These are phyloP conservation scores for Ogataea populi-albae DNA, from an alignment of 805 yeast genomes.

Conservation along the genomic window DNA sequence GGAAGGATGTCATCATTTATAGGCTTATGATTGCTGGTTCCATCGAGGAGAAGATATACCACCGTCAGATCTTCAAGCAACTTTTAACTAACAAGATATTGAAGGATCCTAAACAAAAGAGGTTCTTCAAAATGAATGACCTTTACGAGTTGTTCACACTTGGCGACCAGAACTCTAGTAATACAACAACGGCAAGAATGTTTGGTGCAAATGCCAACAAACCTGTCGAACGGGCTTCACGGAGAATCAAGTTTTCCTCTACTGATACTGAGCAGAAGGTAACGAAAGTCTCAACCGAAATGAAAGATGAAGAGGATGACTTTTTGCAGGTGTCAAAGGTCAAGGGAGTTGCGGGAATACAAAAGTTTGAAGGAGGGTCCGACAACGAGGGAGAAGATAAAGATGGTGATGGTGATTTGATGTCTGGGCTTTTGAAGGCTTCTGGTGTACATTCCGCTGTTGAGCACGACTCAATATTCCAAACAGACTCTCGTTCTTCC, in stretches of 20 bases:
- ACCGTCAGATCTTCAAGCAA: conserved; percentile 94
- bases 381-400: conserved; percentile 35
- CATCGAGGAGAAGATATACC: conserved; percentile 95
- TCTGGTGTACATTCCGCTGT: conserved; percentile 71
- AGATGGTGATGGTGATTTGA: conserved; percentile 58
- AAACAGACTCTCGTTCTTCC: conserved; percentile 38
- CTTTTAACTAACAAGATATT: conserved; percentile 88
- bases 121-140: conserved; percentile 91
- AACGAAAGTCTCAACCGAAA: no score
- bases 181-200: conserved; percentile 66
- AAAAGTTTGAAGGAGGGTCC: conserved; percentile 54
- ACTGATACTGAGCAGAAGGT: not conserved
- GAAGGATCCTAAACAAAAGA: conserved; percentile 90
- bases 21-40: conserved; percentile 92
- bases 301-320: conserved; percentile 53
- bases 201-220: conserved; percentile 46
- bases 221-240: conserved; percentile 32
- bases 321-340: conserved; percentile 60
- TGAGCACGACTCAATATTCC: conserved; percentile 75
- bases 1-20: conserved; percentile 85
- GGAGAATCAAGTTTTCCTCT: not conserved
- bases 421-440: conserved; percentile 66
- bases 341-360: conserved; percentile 72
- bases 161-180: conserved; percentile 67
- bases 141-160: conserved; percentile 84